These are phyloP conservation scores for Fusarium lyarnte DNA, from an alignment of 2,329 filamentous ascomycete genomes.

Conservation along the genomic window DNA sequence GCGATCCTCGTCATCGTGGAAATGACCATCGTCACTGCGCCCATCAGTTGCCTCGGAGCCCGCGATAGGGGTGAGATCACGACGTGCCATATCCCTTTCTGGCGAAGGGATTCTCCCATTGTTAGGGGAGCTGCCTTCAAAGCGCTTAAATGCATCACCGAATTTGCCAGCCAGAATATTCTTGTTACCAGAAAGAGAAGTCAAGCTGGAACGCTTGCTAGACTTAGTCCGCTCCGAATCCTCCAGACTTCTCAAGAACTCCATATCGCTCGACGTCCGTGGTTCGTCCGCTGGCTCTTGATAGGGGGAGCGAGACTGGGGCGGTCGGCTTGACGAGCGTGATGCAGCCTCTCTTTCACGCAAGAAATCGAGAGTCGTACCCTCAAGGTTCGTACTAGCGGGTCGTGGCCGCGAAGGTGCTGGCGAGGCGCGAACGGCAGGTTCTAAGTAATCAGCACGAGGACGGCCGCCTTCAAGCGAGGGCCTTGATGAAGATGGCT, in stretches of 20 bases:
- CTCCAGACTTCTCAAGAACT: constrained; percentile 83
- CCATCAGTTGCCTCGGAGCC: constrained; percentile 75
- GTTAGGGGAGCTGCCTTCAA: constrained; percentile 68
- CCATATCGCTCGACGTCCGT: constrained; percentile 73
- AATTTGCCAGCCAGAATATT: constrained; percentile 88
- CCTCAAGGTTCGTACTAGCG: constrained; percentile 83
- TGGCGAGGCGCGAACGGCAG: constrained; percentile 42
- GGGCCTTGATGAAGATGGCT: constrained; percentile 40
- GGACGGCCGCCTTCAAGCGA: constrained; percentile 43
- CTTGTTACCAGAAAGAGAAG: constrained; percentile 78
- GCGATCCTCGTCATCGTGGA: constrained; percentile 70
- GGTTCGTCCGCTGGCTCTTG: constrained; percentile 49
- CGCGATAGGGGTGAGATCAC: constrained; percentile 74
- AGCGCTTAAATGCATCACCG: constrained; percentile 91
- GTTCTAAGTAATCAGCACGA: constrained; percentile 41
- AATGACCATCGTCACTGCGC: constrained; percentile 70
- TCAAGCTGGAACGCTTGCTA: constrained; percentile 77
- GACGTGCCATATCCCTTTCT: constrained; percentile 58
- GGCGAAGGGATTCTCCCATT: constrained; percentile 58
- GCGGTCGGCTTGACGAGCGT: constrained; percentile 49
- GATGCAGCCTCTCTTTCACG: constrained; percentile 75
- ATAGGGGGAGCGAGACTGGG: constrained; percentile 53
- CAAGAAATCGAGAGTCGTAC: constrained; percentile 79
- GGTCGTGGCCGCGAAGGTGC: constrained; percentile 70
- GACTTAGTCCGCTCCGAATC: constrained; percentile 60